Percentiles rank a stretch among this genome's conserved stretches.
These are phyloP conservation scores for Nicotiana tabacum DNA, from an alignment of 257 asterid genomes.

Conservation along the genomic window DNA sequence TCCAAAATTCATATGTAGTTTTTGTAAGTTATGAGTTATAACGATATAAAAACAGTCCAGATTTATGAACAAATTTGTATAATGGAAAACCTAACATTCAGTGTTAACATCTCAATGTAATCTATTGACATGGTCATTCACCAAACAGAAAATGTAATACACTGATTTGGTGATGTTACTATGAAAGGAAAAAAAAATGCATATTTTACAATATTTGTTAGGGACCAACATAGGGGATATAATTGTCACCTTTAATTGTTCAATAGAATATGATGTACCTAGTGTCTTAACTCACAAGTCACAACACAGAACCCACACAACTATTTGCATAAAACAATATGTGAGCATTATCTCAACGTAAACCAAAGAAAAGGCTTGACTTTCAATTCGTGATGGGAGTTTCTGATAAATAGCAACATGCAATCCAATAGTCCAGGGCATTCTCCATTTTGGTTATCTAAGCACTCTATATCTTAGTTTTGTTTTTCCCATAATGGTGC, in stretches of 20 bases:
- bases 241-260: background rate
- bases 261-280: background rate
- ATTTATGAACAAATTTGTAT: background rate
- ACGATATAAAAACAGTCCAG: background rate
- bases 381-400: background rate
- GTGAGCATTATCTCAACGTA: background rate
- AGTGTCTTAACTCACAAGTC: background rate
- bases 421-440: background rate
- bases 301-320: background rate
- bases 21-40: background rate
- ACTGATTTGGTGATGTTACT: background rate
- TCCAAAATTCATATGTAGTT: background rate
- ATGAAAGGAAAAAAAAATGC: background rate
- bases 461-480: background rate
- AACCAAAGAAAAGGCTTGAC: background rate
- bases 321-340: background rate
- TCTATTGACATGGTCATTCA: background rate
- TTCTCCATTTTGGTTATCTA: background rate
- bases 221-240: background rate
- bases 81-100: background rate
- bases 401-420: background rate
- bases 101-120: background rate
- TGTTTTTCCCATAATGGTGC: background rate
- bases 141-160: background rate
- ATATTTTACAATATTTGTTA: background rate